Conservation (phyloP, 441 rosid species). For the Populus hybrid region DNA sequence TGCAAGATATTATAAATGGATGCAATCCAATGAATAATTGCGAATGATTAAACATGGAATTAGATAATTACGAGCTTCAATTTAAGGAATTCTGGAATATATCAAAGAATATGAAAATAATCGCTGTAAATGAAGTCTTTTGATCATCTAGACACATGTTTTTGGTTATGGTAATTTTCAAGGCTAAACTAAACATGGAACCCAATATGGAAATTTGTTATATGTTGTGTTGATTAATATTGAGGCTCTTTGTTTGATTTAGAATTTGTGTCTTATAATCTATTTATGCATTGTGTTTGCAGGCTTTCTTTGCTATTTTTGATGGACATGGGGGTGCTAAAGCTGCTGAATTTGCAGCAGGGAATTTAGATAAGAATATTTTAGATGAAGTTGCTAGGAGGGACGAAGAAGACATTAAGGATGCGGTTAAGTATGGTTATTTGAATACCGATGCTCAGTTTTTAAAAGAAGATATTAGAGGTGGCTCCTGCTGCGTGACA, state of each 20-base stretch:
- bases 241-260: neutral
- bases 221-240: neutral
- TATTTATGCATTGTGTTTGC: conserved; percentile 2
- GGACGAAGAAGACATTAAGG: conserved; percentile 33
- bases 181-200: neutral
- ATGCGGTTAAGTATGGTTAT: conserved; percentile 62
- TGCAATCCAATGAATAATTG: neutral
- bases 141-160: neutral
- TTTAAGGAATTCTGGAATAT: neutral
- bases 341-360: conserved; percentile 83
- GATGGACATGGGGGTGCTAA: conserved; percentile 88
- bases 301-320: conserved; percentile 77
- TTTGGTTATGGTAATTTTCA: neutral
- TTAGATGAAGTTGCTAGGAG: conserved; percentile 31
- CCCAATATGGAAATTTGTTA: neutral
- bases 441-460: conserved; percentile 66
- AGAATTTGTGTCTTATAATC: neutral
- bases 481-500: conserved; percentile 89
- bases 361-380: conserved; percentile 52
- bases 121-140: neutral
- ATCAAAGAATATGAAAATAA: neutral
- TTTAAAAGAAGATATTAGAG: conserved; percentile 43
- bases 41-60: neutral
- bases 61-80: neutral
- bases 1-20: neutral